Evolutionary conservation across 2,329 filamentous ascomycete species (phyloP), one percentile per base, ranked within the genome.

Genomic region (Phaeosphaeriaceae sp.): DNA sequence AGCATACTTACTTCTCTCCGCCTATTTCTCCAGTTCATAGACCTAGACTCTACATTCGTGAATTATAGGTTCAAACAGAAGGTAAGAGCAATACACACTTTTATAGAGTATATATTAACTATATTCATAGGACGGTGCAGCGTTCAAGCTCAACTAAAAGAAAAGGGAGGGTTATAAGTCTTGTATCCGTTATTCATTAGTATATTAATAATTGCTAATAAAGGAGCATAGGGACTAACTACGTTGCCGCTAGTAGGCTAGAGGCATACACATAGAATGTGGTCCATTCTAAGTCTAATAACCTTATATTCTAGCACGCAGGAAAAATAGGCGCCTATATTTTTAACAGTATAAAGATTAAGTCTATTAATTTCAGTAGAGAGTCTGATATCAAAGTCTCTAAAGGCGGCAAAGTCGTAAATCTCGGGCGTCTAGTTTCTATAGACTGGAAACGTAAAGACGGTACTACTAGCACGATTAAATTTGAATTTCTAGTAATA

Each of bases 401-500:
- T 32, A 43, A 23, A 30, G 28, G 17, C 42, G 54, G 18, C 34
- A 37, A 37, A 13, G 15, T 37, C 15, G 34, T 17, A 17, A 37
- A 37, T 37, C 6, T 21, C 34, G 34, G 34, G 11, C 34, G 44
- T 16, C 39, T 53, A 12, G 40, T 54, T 21, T 53, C 56, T 35
- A 53, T 53, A 12, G 33, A 7, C 21, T 58, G 54, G 54, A 30
- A 39, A 11, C 35, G 20, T 8, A 52, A 50, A 26, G 42, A 45
- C 16, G 68, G 64, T 4, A 51, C 53, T 2, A 56, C 62, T 7
- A 79, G 79, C 11, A 58, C 46, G 1, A 77, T 81, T 43, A 59
- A 47, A 1, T 81, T 81, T 49, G 64, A 81, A 4, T 81, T 80
- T 46, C 37, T 82, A 15, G 60, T 82, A 79, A 83, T 60, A 80